phyloP scores from a whole-genome alignment of 352 stramenopile genomes.

The Elongisporangium undulatum region DNA sequence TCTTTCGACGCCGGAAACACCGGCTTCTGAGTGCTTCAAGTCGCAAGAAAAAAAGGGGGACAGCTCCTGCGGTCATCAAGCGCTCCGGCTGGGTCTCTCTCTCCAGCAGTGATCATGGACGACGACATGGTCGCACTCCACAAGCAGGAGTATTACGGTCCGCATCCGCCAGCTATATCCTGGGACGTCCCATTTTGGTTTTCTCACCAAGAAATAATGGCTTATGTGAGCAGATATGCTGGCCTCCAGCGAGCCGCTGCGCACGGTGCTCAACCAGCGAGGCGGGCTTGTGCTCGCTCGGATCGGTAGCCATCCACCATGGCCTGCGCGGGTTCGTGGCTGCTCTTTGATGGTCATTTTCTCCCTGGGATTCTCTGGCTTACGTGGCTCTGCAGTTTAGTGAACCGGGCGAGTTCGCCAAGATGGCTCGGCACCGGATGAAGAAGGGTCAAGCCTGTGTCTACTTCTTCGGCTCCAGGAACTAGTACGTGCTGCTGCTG shows the following conservation, averaged over 20 bases:
- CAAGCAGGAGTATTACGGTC: constrained; percentile 58
- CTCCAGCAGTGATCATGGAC: constrained; percentile 15
- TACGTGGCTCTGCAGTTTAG: constrained; percentile 52
- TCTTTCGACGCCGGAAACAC: background rate
- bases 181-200: background rate
- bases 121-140: constrained; percentile 30
- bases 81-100: background rate
- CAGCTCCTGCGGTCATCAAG: background rate
- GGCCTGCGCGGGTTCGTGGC: constrained; percentile 65
- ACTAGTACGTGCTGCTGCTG: constrained; percentile 59
- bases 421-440: constrained; percentile 67
- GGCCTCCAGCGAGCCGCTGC: constrained; percentile 50
- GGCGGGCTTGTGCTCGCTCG: constrained; percentile 74
- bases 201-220: background rate
- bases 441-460: constrained; percentile 80
- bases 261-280: constrained; percentile 68
- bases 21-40: background rate
- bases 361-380: background rate
- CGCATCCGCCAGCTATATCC: background rate
- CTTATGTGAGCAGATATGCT: constrained; percentile 47
- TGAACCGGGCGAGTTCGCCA: constrained; percentile 76
- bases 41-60: background rate
- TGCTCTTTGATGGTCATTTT: background rate
- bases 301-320: constrained; percentile 76
- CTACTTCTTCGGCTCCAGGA: constrained; percentile 84